These are phyloP conservation scores for Neofusicoccum sp. DNA, from an alignment of 2,329 filamentous ascomycete genomes.

Conservation along the genomic window DNA sequence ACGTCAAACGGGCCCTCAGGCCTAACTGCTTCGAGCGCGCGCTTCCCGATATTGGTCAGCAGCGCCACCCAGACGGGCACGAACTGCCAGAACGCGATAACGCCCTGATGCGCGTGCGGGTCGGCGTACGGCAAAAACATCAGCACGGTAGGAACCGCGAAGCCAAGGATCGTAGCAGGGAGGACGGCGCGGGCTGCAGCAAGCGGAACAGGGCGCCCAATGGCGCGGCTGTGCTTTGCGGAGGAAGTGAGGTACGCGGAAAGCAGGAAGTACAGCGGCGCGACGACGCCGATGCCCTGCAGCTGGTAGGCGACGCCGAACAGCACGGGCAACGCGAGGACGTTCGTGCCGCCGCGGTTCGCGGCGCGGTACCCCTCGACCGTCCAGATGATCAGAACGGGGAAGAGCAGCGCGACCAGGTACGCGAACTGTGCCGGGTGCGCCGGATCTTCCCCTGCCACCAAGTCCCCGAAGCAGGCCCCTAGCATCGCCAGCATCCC, in stretches of 20 bases:
- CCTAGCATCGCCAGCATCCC: not conserved
- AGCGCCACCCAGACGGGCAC: not conserved
- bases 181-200: constrained; percentile 24
- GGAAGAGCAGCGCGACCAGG: not conserved
- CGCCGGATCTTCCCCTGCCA: not conserved
- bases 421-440: constrained; percentile 10
- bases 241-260: constrained; percentile 21
- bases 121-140: constrained; percentile 26
- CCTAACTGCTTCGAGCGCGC: not conserved
- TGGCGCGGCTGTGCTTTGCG: constrained; percentile 18
- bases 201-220: constrained; percentile 18
- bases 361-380: constrained; percentile 10
- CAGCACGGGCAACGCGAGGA: not conserved
- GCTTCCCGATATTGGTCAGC: not conserved
- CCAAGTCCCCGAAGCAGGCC: not conserved
- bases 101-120: constrained; percentile 19
- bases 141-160: constrained; percentile 25
- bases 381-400: constrained; percentile 14
- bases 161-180: constrained; percentile 26
- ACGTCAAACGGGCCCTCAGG: not conserved
- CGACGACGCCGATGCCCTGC: constrained; percentile 20
- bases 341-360: not conserved
- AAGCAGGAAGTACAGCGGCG: constrained; percentile 27
- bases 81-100: constrained; percentile 25
- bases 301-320: not conserved